phyloP scores from a whole-genome alignment of 345 rosid genomes.

The Corchorus olitorius region DNA sequence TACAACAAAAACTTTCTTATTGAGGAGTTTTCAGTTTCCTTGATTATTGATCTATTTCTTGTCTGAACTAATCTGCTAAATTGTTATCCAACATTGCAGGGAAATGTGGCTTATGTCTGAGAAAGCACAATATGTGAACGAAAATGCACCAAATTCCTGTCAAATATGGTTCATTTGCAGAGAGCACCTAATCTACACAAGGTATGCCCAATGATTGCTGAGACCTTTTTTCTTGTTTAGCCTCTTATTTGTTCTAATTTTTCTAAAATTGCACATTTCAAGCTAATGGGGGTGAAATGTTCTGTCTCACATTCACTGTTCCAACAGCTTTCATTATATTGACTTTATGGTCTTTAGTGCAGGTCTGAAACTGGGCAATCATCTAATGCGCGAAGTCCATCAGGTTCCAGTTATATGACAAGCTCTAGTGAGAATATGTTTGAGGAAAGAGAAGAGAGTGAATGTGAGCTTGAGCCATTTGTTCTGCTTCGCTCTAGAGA shows the following conservation, averaged over 20 bases:
- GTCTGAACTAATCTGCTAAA: neutral
- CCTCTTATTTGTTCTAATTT: neutral
- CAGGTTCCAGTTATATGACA: conserved; percentile 14
- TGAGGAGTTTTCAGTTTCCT: neutral
- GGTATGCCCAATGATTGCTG: conserved; percentile 34
- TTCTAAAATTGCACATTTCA: conserved; percentile 1
- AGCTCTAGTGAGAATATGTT: neutral
- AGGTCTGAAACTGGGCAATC: conserved; percentile 16
- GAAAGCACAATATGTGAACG: conserved; percentile 45
- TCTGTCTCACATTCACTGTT: neutral
- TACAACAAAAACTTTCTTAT: conserved; percentile 16
- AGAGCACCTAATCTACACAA: conserved; percentile 32
- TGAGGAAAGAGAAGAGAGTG: conserved; percentile 25
- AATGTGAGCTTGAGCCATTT: conserved; percentile 11
- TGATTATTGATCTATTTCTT: neutral
- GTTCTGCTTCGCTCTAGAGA: conserved; percentile 20
- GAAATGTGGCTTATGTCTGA: conserved; percentile 46
- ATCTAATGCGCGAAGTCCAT: neutral
- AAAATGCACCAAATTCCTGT: conserved; percentile 41
- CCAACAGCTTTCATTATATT: neutral
- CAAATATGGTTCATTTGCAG: conserved; percentile 45
- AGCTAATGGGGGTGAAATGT: neutral
- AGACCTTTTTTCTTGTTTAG: neutral
- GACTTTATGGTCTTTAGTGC: conserved; percentile 5
- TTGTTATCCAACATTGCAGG: conserved; percentile 33